These are phyloP conservation scores for Bolboschoenus planiculmis DNA, from an alignment of 176 grass and related monocot genomes.

Conservation along the genomic window DNA sequence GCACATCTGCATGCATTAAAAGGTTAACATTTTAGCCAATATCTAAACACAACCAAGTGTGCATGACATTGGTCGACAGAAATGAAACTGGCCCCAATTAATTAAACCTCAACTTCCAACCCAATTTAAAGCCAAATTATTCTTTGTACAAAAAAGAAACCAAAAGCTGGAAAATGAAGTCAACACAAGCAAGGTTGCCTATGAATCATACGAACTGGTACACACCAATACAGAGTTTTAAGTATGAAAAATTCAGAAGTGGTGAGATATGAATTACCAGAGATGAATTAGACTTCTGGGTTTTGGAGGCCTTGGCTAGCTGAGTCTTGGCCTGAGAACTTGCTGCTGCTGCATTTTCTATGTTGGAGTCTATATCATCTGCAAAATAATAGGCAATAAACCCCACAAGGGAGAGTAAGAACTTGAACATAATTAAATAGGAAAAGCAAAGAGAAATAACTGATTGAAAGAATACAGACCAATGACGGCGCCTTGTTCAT, in stretches of 20 bases:
- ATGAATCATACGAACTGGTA: background rate
- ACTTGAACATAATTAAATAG: background rate
- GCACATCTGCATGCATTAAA: conserved; percentile 30
- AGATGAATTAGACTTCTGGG: conserved; percentile 86
- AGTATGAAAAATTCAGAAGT: background rate
- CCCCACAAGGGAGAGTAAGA: background rate
- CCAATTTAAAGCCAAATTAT: background rate
- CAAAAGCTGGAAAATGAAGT: background rate
- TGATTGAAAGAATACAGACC: conserved; percentile 33
- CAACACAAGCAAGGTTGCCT: background rate
- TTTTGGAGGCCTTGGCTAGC: conserved; percentile 58
- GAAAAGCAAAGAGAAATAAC: background rate
- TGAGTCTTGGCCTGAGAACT: conserved; percentile 59
- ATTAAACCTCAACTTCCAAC: background rate
- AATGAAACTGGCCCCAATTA: background rate
- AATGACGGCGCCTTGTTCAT: conserved; percentile 71
- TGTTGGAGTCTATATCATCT: conserved; percentile 80
- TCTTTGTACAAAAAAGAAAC: background rate
- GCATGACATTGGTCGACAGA: background rate
- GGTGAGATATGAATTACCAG: conserved; percentile 34
- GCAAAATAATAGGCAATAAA: conserved; percentile 21
- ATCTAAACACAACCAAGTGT: background rate
- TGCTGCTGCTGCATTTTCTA: conserved; percentile 60
- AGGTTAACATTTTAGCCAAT: background rate
- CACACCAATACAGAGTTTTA: background rate